A percentile compares a stretch with the other conserved stretches of the same genome.
phyloP scores from a whole-genome alignment of 2,329 filamentous ascomycete species.

The Ilyonectria destructans region DNA sequence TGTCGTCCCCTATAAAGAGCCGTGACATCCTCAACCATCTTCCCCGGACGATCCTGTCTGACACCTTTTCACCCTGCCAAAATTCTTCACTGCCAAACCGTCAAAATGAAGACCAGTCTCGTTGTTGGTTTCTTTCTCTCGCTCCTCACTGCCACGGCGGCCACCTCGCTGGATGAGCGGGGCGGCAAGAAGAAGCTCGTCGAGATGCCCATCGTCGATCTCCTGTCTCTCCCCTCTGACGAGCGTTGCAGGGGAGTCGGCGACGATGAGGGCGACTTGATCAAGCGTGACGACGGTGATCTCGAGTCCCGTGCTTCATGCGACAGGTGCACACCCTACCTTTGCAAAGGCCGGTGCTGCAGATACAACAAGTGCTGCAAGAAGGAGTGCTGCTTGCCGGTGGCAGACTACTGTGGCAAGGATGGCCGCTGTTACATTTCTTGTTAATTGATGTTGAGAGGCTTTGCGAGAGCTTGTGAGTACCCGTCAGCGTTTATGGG shows the following conservation, averaged over 20 bases:
- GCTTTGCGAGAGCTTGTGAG: not conserved
- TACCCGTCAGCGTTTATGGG: not conserved
- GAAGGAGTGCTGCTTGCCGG: constrained; percentile 11
- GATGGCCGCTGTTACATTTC: constrained; percentile 11
- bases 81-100: not conserved
- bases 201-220: constrained; percentile 9
- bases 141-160: constrained; percentile 4
- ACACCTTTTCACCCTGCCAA: not conserved
- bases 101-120: constrained; percentile 10
- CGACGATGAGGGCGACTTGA: not conserved
- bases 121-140: constrained; percentile 5
- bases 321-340: constrained; percentile 7
- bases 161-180: constrained; percentile 8
- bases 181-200: not conserved
- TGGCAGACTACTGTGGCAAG: constrained; percentile 14
- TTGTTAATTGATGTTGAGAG: not conserved
- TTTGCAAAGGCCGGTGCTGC: constrained; percentile 14
- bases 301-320: constrained; percentile 11
- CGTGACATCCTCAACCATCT: not conserved
- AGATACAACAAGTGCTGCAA: constrained; percentile 16
- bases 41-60: not conserved
- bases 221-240: constrained; percentile 1
- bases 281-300: constrained; percentile 4
- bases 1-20: constrained; percentile 1
- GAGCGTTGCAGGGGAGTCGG: constrained; percentile 5